phyloP scores from a whole-genome alignment of 352 stramenopile genomes.

The Globisporangium emineosum region DNA sequence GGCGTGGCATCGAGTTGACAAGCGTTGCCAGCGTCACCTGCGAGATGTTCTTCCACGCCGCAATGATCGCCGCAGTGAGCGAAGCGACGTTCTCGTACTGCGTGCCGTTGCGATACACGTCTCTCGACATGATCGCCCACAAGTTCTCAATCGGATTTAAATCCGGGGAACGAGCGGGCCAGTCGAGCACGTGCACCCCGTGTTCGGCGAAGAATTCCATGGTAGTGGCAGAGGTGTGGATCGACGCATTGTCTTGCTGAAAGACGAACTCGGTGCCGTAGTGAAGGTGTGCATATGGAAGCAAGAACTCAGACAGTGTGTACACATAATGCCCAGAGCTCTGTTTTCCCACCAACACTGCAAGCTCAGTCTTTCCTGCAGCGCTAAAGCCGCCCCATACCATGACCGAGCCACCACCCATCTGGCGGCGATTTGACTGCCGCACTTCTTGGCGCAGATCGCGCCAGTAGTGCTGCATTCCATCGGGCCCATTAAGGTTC shows the following conservation, averaged over 20 bases:
- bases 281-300: background rate
- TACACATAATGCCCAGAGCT: background rate
- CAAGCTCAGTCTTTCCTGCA: background rate
- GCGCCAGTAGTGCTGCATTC: too few relatives aligned
- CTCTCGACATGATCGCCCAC: background rate
- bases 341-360: background rate
- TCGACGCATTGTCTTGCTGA: background rate
- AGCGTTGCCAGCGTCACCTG: too few relatives aligned
- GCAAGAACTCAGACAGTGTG: background rate
- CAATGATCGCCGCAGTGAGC: background rate
- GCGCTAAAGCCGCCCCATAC: background rate
- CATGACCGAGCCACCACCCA: background rate
- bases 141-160: background rate
- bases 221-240: background rate
- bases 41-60: background rate
- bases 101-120: background rate
- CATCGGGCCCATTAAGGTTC: background rate
- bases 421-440: background rate
- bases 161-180: background rate
- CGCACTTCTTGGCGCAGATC: too few relatives aligned
- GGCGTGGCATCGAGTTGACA: too few relatives aligned
- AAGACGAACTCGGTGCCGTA: background rate
- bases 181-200: background rate
- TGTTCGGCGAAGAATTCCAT: background rate
- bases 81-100: background rate